Evolutionary conservation across 441 rosid genomes (phyloP).

Genomic region (Theobroma grandiflorum): DNA sequence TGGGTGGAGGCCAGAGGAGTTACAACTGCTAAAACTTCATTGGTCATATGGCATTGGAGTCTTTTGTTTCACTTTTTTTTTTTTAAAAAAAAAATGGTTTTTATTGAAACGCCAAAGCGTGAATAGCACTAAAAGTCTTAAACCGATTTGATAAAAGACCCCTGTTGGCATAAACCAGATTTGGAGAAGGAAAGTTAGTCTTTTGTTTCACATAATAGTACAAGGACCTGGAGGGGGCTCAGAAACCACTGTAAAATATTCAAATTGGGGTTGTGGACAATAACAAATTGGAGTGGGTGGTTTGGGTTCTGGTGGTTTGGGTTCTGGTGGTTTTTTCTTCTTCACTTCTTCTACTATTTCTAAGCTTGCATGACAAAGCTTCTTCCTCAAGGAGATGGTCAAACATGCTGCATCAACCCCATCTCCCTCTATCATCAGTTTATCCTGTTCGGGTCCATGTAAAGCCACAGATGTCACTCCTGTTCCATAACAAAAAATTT

Average conservation of each 20-base stretch:
- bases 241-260: slow-evolving; percentile 1
- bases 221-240: slow-evolving; percentile 20
- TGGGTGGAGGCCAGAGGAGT: neutral
- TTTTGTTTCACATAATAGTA: slow-evolving; percentile 18
- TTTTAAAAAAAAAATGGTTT: no score
- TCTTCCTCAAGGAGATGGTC: slow-evolving; percentile 29
- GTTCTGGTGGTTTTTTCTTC: neutral
- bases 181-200: no score
- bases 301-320: no score
- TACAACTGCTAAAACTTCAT: neutral
- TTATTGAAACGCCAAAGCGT: no score
- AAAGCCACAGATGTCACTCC: slow-evolving; percentile 40
- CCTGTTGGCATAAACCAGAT: no score
- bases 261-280: neutral
- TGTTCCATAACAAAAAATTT: neutral
- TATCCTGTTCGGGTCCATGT: slow-evolving; percentile 29
- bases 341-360: slow-evolving; percentile 20
- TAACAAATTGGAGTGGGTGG: neutral
- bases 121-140: no score
- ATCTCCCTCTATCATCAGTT: slow-evolving; percentile 32
- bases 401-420: slow-evolving; percentile 37
- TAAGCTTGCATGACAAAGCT: slow-evolving; percentile 26
- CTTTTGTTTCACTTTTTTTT: no score
- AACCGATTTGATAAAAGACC: no score
- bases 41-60: neutral